Percentiles rank a stretch among this genome's conserved stretches.
Evolutionary conservation across 2,329 filamentous ascomycete species (phyloP).

Genomic region (Karstenula rhodostoma): DNA sequence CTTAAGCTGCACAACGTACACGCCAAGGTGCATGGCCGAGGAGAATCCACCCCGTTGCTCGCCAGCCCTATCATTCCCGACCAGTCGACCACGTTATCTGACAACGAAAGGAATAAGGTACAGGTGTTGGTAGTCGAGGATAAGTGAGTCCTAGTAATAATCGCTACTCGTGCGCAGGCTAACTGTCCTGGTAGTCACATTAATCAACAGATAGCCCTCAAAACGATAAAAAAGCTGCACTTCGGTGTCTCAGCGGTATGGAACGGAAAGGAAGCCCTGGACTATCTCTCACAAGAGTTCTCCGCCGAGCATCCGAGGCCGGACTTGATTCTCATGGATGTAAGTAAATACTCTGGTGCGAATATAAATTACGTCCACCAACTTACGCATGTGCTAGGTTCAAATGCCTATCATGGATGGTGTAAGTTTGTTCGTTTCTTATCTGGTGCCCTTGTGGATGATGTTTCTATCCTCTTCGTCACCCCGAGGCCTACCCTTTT

Average conservation of each 20-base stretch:
- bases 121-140: conserved; percentile 84
- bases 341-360: conserved; percentile 49
- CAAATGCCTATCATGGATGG: conserved; percentile 73
- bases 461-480: too few species aligned
- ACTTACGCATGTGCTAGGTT: not conserved
- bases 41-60: conserved; percentile 34
- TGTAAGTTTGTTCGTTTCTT: not conserved
- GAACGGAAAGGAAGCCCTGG: conserved; percentile 81
- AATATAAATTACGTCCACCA: too few species aligned
- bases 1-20: conserved; percentile 34
- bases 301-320: conserved; percentile 62
- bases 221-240: conserved; percentile 76
- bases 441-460: too few species aligned
- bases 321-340: conserved; percentile 83
- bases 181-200: conserved; percentile 53
- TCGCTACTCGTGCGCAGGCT: conserved; percentile 5
- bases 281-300: conserved; percentile 65
- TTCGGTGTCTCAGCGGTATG: conserved; percentile 76
- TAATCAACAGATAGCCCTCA: conserved; percentile 79
- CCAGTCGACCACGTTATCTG: conserved; percentile 57
- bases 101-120: conserved; percentile 67
- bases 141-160: conserved; percentile 63
- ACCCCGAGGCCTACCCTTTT: too few species aligned
- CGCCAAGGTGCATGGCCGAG: conserved; percentile 14
- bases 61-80: conserved; percentile 36